These are phyloP conservation scores for Penicillium herquei DNA, from an alignment of 495 filamentous ascomycete genomes.

Conservation along the genomic window DNA sequence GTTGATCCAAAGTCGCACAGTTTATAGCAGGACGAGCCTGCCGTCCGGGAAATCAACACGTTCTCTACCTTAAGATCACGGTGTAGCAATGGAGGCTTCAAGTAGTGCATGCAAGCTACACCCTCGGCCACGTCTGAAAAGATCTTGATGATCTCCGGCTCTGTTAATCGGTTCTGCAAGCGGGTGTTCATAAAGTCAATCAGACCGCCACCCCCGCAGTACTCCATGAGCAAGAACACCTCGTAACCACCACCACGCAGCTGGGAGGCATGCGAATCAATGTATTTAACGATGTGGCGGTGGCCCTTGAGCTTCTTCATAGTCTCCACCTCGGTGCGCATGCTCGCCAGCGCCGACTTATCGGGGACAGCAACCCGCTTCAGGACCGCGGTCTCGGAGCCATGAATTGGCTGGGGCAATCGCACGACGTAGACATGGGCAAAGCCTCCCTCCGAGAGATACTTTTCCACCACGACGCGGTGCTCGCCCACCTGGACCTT, in stretches of 20 bases:
- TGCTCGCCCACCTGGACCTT: constrained; percentile 94
- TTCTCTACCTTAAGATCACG: constrained; percentile 98
- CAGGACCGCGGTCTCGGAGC: constrained; percentile 81
- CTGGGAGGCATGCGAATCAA: constrained; percentile 96
- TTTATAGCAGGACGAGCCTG: constrained; percentile 70
- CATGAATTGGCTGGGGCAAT: constrained; percentile 72
- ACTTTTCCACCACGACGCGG: constrained; percentile 94
- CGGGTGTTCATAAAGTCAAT: constrained; percentile 99
- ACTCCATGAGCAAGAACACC: constrained; percentile 98
- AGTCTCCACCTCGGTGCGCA: constrained; percentile 98
- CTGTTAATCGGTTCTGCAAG: constrained; percentile 91
- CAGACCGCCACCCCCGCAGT: constrained; percentile 76
- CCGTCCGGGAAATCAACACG: constrained; percentile 77
- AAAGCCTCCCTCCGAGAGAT: constrained; percentile 97
- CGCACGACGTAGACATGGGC: constrained; percentile 97
- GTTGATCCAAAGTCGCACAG: constrained; percentile 97
- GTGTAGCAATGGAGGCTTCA: constrained; percentile 90
- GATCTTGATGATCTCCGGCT: constrained; percentile 96
- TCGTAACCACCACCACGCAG: constrained; percentile 91
- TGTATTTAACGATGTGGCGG: constrained; percentile 92
- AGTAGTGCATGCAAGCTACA: constrained; percentile 98
- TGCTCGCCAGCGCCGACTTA: constrained; percentile 86
- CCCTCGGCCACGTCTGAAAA: constrained; percentile 94
- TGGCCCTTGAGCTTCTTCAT: constrained; percentile 99
- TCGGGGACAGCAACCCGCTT: constrained; percentile 98